Conservation (phyloP, 805 yeast genomes). For the Priceomyces haplophilus region DNA sequence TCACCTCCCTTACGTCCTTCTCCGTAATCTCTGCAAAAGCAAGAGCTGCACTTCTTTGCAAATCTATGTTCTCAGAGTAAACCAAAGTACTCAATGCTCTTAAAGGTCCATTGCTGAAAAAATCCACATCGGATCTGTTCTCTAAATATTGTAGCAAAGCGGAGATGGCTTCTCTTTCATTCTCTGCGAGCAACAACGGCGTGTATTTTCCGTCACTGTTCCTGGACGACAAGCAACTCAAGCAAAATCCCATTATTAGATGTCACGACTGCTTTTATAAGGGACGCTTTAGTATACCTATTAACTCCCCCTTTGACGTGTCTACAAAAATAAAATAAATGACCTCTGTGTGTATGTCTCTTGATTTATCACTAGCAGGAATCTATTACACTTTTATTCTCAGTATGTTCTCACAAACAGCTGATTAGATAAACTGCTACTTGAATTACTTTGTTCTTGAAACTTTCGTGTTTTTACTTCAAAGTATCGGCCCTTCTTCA, state of each 20-base stretch:
- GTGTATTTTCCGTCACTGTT: constrained; percentile 62
- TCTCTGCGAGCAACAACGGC: constrained; percentile 80
- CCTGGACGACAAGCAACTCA: constrained; percentile 39
- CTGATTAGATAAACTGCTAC: neutral
- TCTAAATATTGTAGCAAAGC: constrained; percentile 85
- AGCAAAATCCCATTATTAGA: constrained; percentile 39
- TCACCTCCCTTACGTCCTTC: constrained; percentile 88
- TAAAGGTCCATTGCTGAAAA: constrained; percentile 81
- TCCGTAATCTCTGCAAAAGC: constrained; percentile 99
- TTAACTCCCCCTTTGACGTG: neutral
- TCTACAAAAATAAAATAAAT: neutral
- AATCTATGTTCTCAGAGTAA: constrained; percentile 89
- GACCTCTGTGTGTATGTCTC: neutral
- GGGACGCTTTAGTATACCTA: neutral
- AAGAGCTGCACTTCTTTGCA: constrained; percentile 94
- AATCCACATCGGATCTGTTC: constrained; percentile 82
- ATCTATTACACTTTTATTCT: neutral
- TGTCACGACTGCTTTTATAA: neutral
- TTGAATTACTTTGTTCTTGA: neutral
- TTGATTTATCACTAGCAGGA: neutral
- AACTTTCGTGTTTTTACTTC: neutral
- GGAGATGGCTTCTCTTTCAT: constrained; percentile 94
- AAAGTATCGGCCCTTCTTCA: neutral
- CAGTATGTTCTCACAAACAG: neutral
- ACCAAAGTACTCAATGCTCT: constrained; percentile 90